phyloP scores from a whole-genome alignment of 495 filamentous ascomycete genomes.

The Sordaria brevicollis region DNA sequence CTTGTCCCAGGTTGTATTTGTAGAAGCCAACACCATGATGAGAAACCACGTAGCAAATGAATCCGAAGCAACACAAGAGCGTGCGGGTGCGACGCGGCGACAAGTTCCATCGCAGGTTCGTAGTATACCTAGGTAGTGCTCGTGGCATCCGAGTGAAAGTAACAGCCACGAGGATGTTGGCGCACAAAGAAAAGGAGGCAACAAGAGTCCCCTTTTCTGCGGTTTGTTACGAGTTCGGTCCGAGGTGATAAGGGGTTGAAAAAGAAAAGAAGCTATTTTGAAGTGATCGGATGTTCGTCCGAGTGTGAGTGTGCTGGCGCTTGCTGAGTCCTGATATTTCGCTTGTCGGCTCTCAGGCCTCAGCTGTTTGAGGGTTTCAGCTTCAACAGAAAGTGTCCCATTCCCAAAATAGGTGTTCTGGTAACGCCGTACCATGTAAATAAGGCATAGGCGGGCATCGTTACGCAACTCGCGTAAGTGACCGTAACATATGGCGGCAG shows the following conservation, averaged over 20 bases:
- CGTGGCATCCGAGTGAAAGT: background rate
- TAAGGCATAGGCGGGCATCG: background rate
- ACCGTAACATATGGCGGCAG: background rate
- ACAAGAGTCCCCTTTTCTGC: background rate
- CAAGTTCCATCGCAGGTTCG: background rate
- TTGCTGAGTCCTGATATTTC: background rate
- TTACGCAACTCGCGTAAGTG: background rate
- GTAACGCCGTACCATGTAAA: background rate
- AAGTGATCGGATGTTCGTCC: background rate
- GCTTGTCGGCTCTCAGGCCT: background rate
- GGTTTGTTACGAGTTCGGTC: background rate
- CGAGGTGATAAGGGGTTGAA: background rate
- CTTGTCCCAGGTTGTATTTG: background rate
- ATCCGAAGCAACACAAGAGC: background rate
- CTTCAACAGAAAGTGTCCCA: background rate
- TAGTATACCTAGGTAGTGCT: too few relatives aligned
- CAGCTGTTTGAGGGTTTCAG: background rate
- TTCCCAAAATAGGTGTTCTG: background rate
- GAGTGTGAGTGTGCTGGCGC: background rate
- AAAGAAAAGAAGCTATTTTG: background rate
- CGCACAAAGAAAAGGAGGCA: background rate
- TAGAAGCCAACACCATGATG: background rate
- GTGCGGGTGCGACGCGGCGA: background rate
- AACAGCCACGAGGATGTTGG: background rate
- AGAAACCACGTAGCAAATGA: background rate